Conservation (phyloP, 345 rosid species). For the Ailanthus altissimus region DNA sequence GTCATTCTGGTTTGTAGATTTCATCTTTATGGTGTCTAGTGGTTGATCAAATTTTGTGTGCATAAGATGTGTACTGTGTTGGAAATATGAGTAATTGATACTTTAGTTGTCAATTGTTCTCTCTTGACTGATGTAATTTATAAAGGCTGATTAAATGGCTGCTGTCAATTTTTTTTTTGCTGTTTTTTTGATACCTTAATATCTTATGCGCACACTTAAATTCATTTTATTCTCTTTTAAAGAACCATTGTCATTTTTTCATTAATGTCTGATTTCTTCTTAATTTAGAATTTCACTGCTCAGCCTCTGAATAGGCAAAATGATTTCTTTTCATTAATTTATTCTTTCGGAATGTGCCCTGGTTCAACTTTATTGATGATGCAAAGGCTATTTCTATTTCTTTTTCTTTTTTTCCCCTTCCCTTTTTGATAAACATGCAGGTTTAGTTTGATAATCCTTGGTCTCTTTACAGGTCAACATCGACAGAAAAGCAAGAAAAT, state of each 20-base stretch:
- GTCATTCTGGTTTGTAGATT: neutral
- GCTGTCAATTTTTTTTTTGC: neutral
- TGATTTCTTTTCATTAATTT: neutral
- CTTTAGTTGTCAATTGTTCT: neutral
- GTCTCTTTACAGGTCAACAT: slow-evolving; percentile 48
- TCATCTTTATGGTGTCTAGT: neutral
- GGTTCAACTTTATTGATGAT: neutral
- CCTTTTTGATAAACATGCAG: neutral
- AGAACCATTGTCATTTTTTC: slow-evolving; percentile 6
- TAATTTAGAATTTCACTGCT: neutral
- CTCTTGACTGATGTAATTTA: neutral
- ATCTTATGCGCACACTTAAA: neutral
- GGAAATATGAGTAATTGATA: neutral
- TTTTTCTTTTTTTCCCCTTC: neutral
- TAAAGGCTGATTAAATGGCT: neutral
- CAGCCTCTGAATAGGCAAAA: neutral
- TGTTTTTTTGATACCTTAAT: neutral
- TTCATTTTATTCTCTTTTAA: neutral
- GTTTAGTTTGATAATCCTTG: neutral
- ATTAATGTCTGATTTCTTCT: slow-evolving; percentile 2
- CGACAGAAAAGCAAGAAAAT: slow-evolving; percentile 55
- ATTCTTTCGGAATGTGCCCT: neutral
- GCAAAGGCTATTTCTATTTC: neutral
- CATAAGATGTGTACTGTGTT: neutral
- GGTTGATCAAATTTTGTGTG: neutral